Evolutionary conservation across 495 filamentous ascomycete genomes (phyloP).

Genomic region (Daldinia grandis): DNA sequence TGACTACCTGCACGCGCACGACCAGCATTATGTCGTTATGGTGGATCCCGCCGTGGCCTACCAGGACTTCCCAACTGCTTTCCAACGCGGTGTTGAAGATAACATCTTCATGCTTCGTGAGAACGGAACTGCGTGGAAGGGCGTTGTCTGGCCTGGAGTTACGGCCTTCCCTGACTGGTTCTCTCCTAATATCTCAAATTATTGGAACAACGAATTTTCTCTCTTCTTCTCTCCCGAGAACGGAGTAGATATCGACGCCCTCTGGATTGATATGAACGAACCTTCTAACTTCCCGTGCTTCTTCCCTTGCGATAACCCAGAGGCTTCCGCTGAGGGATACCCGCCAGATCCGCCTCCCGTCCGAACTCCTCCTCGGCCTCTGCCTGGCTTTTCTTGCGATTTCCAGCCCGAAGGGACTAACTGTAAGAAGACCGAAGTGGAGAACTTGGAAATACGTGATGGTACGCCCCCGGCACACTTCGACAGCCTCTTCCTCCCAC

Average conservation of each 20-base stretch:
- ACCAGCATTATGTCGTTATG: conserved; percentile 88
- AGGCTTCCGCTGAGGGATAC: conserved; percentile 62
- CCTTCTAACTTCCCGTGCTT: conserved; percentile 70
- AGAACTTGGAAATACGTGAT: conserved; percentile 34
- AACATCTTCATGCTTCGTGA: conserved; percentile 70
- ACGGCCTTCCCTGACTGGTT: conserved; percentile 90
- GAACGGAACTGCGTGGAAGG: conserved; percentile 75
- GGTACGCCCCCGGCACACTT: conserved; percentile 26
- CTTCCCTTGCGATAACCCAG: conserved; percentile 72
- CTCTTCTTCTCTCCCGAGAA: conserved; percentile 70
- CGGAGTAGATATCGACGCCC: conserved; percentile 83
- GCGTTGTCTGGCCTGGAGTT: conserved; percentile 86
- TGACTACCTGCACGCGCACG: conserved; percentile 71
- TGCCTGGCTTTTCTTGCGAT: conserved; percentile 75
- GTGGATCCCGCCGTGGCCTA: conserved; percentile 84
- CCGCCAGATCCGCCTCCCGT: conserved; percentile 74
- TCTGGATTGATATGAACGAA: conserved; percentile 93
- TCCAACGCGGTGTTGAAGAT: conserved; percentile 66
- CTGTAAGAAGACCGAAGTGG: conserved; percentile 35
- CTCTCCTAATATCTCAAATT: conserved; percentile 67
- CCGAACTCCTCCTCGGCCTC: conserved; percentile 64
- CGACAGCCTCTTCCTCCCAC: conserved; percentile 33
- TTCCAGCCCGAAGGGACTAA: conserved; percentile 69
- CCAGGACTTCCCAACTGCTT: conserved; percentile 67
- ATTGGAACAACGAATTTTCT: conserved; percentile 78